A percentile compares a stretch with the other conserved stretches of the same genome.
phyloP scores from a whole-genome alignment of 495 filamentous ascomycete genomes.

The Daldinia grandis region DNA sequence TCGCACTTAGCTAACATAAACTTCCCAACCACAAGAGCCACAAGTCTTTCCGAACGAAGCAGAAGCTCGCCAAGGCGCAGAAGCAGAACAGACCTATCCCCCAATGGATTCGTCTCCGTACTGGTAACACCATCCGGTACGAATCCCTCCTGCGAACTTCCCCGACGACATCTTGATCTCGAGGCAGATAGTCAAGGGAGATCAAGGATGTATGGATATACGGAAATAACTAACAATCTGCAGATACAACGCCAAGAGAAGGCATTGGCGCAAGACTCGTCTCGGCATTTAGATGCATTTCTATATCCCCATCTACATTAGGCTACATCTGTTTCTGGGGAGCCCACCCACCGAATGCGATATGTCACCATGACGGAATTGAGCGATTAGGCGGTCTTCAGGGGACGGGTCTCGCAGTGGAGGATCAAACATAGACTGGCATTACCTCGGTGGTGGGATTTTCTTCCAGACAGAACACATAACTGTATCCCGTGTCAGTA shows the following conservation, averaged over 20 bases:
- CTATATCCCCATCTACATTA: constrained; percentile 44
- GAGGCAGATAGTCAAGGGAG: constrained; percentile 1
- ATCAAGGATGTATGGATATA: constrained; percentile 1
- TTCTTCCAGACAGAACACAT: constrained; percentile 9
- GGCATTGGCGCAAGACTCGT: constrained; percentile 99
- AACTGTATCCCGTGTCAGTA: constrained; percentile 12
- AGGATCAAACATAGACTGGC: constrained; percentile 18
- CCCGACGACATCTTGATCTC: constrained; percentile 3
- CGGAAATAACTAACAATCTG: constrained; percentile 22
- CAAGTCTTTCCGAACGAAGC: constrained; percentile 99
- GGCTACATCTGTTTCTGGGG: constrained; percentile 37
- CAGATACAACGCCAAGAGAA: constrained; percentile 99
- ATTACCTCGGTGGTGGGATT: constrained; percentile 30
- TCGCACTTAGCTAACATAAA: constrained; percentile 25
- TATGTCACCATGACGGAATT: constrained; percentile 26
- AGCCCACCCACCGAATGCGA: constrained; percentile 32
- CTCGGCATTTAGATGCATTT: constrained; percentile 84
- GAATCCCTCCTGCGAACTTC: constrained; percentile 37
- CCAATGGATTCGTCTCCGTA: constrained; percentile 98
- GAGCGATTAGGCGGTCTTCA: constrained; percentile 15
- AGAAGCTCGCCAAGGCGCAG: constrained; percentile 99
- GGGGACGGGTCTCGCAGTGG: constrained; percentile 30
- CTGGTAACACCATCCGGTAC: constrained; percentile 98
- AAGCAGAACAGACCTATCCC: constrained; percentile 99
- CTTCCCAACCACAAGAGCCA: constrained; percentile 76